Base-by-base conservation (phyloP, 2,329 filamentous ascomycete genomes). In the Diaporthe sp. region DNA sequence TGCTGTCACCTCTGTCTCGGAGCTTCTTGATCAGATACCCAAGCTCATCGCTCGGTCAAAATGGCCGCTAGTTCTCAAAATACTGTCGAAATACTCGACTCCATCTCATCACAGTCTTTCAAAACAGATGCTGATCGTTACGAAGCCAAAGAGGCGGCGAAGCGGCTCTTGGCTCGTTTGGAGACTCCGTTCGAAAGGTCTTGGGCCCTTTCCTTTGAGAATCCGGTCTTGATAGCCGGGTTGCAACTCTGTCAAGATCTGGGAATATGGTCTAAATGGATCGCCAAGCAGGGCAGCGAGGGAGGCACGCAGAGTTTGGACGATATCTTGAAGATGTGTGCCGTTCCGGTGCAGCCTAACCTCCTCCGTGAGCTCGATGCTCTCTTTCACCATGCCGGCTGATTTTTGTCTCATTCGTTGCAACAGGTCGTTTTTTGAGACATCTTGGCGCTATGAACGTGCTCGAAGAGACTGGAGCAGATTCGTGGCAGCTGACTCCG, bases 111-210 rank as follows among this genome's bases (percentile, higher is more conserved):
- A 17, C 6, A 52, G 7, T 52, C 42, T 17, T 68, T 68, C 47
- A 28, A 35, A 6, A 40, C 42, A 17, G 47, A 68, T 8, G 28
- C 30, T 52, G 28, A 68, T 35, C 64, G 64, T 10, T 68, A 52
- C 8, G 64, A 68, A 28, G 64, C 64, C 22, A 68, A 68, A 35
- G 64, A 54, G 19, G 70, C 70, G 55, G 70, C 70, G 22, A 42
- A 52, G 9, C 55, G 70, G 7, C 70, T 72, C 13, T 33, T 72
- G 28, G 70, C 70, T 58, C 54, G 70, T 42, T 10, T 83, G n/a
- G 81, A 83, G 71, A 78, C 80, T 0, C 82, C 81, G 1, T 81
- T 80, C 68, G 82, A 83, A 64, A 79, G 80, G 35, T 79, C 79
- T 4, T 82, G 80, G 81, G 79, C 78, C 15, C 80, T 82, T 73